Conservation (phyloP, 2,329 filamentous ascomycete genomes). For the Cladosporium austrohemisphaericum region DNA sequence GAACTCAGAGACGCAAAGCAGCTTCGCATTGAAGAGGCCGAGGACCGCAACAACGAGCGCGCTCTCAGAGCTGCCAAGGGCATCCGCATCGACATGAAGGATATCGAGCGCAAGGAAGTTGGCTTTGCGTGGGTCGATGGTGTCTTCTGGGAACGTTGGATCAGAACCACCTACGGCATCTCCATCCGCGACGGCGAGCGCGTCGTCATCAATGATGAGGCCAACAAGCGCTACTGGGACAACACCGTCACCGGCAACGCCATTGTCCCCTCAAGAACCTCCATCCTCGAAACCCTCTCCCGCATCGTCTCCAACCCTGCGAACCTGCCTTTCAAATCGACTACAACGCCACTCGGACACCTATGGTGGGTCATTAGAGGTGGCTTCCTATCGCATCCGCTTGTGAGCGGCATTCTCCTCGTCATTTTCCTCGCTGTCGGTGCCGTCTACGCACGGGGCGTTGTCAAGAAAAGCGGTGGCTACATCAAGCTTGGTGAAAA, state of each 20-base stretch:
- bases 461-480: constrained; percentile 29
- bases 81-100: constrained; percentile 87
- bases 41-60: constrained; percentile 86
- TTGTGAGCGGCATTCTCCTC: constrained; percentile 51
- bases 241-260: constrained; percentile 81
- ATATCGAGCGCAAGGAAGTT: constrained; percentile 81
- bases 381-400: constrained; percentile 43
- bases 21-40: constrained; percentile 89
- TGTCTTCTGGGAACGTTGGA: constrained; percentile 95
- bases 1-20: constrained; percentile 93
- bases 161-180: constrained; percentile 90
- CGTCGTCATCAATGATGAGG: constrained; percentile 95
- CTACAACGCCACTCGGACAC: constrained; percentile 68
- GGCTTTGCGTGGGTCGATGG: constrained; percentile 97
- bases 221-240: constrained; percentile 94
- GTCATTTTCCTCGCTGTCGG: constrained; percentile 45
- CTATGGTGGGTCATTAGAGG: constrained; percentile 53
- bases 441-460: constrained; percentile 29
- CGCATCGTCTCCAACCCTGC: constrained; percentile 66
- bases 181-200: constrained; percentile 81
- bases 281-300: constrained; percentile 80
- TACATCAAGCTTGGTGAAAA: constrained; percentile 47
- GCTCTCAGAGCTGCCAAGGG: constrained; percentile 83
- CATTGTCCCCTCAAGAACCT: constrained; percentile 84
- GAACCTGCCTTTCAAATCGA: constrained; percentile 71